Base-by-base conservation (phyloP, 352 stramenopile species). In the Pythium aphanidermatum region DNA sequence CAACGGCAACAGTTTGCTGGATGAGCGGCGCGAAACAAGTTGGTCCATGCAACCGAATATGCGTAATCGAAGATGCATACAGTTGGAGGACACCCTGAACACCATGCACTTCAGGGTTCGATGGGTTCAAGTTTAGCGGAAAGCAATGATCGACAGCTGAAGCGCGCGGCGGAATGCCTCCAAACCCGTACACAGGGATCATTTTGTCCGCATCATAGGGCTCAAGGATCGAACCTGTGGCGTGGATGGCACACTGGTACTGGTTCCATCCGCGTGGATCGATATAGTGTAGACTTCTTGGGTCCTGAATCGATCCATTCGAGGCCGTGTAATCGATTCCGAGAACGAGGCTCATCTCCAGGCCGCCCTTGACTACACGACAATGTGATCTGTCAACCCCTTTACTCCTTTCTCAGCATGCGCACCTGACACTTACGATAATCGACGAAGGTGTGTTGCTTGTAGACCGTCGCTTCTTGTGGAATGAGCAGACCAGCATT, bases 81-180 rank as follows among this genome's bases (percentile, higher is more conserved):
- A n/a, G n/a, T 52, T 88, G 54, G 24, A 94, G 65, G 4, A 95
- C 76, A 28, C 83, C 84, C 23, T 89, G 49, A 13, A 79, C 66
- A 10, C 80, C 80, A 10, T 59, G 45, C 36, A 93, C 84, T 53
- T 93, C 81, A 4, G 74, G 74, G 16, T 83, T 80, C 5, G 65
- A 73, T 26, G 67, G 63, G 32, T 89, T 81, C 21, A 80, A 45
- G 45, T 81, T 87, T 11, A 95, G 63, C 13, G 88, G 73, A 63
- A 98, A 98, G 63, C 87, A 97, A 59, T 98, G 91, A 27, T 83
- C 55, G 23, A 96, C 83, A 11, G 77, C 64, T 12, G 53, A 46
- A 10, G 51, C 55, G 27, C 72, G 76, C 24, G 71, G 66, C 48
- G 93, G 83, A 39, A 96, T 96, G 10, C 73, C 77, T 26, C 77